Base-by-base conservation (phyloP, 2,329 filamentous ascomycete species). In the Pyrenochaeta sp. region DNA sequence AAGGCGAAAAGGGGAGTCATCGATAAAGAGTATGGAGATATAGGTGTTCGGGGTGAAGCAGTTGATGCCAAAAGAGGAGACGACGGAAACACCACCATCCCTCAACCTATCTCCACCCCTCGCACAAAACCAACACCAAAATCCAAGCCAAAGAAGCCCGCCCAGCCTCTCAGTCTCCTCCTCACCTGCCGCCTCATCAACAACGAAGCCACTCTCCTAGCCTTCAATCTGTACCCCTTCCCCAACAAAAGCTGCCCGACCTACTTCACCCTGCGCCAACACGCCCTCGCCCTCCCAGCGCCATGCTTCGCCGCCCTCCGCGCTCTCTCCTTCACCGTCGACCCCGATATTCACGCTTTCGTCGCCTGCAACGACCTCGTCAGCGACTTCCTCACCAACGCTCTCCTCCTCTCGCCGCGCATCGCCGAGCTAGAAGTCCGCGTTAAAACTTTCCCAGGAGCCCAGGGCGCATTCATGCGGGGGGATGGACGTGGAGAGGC, bases 191-290 rank as follows among this genome's bases (percentile, higher is more conserved):
- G 46, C 13, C 27, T 35, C 26, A 43, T 54, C 20, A 43, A 45
- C 19, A 20, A 26, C 19, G 41, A 48, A 32, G 54, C 53, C 8
- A 52, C 48, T n/a, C 14, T 51, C 36, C 45, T 53, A 10, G 46
- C 51, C 26, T 60, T 55, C 35, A 30, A 18, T 26, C 38, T 32
- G 7, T 36, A 48, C n/a, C 32, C 46, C 19, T 55, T 56, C 41
- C 34, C 19, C 8, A n/a, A 20, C 10, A 18, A 32, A 15, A 7
- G n/a, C 6, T 3, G 5, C 4, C 18, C 24, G 21, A 43, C 39
- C 13, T 45, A 47, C 44, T 35, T 40, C 40, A 21, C 22, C 18
- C 40, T 53, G 9, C 15, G 26, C n/a, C n/a, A 24, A 5, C 20
- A 17, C 19, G 32, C 40, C 13, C 9, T 19, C 4, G 14, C 22